A percentile compares a stretch with the other conserved stretches of the same genome.
Conservation (phyloP, 2,329 filamentous ascomycete species). For the Paecilomyces variotii region DNA sequence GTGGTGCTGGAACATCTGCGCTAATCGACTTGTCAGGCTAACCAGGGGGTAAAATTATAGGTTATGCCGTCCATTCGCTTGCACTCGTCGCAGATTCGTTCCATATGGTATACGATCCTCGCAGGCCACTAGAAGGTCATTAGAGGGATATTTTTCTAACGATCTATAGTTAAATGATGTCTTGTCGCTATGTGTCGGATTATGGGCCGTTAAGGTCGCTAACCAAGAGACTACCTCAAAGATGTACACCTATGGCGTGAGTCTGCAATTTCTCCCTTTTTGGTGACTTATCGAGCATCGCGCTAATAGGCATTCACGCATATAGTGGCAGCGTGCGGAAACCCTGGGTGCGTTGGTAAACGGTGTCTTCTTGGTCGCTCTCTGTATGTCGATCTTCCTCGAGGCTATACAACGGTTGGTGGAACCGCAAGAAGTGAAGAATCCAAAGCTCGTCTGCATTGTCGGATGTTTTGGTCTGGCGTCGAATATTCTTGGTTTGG, state of each 20-base stretch:
- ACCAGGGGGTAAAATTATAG: conserved; percentile 22
- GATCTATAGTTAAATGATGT: conserved; percentile 78
- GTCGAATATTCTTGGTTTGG: conserved; percentile 82
- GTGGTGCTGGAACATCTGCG: conserved; percentile 11
- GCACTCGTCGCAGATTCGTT: conserved; percentile 95
- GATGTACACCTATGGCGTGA: conserved; percentile 87
- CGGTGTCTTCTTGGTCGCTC: conserved; percentile 90
- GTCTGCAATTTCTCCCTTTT: conserved; percentile 23
- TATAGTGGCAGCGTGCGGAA: conserved; percentile 92
- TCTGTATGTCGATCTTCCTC: conserved; percentile 93
- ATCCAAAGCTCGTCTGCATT: conserved; percentile 79
- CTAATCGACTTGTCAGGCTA: conserved; percentile 5
- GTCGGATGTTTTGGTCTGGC: conserved; percentile 79
- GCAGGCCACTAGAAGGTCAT: not conserved
- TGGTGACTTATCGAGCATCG: conserved; percentile 6
- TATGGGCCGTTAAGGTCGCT: conserved; percentile 91
- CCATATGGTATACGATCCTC: conserved; percentile 66
- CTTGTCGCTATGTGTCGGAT: conserved; percentile 79
- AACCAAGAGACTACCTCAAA: conserved; percentile 73
- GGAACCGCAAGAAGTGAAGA: conserved; percentile 77
- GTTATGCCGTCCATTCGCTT: conserved; percentile 81
- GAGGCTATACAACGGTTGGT: conserved; percentile 89
- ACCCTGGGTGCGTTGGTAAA: conserved; percentile 95
- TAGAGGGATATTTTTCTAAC: not conserved
- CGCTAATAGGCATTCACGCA: not conserved